A percentile compares a stretch with the other conserved stretches of the same genome.
Conservation (phyloP, 768 basidiomycete species). For the Russula ochroleuca region DNA sequence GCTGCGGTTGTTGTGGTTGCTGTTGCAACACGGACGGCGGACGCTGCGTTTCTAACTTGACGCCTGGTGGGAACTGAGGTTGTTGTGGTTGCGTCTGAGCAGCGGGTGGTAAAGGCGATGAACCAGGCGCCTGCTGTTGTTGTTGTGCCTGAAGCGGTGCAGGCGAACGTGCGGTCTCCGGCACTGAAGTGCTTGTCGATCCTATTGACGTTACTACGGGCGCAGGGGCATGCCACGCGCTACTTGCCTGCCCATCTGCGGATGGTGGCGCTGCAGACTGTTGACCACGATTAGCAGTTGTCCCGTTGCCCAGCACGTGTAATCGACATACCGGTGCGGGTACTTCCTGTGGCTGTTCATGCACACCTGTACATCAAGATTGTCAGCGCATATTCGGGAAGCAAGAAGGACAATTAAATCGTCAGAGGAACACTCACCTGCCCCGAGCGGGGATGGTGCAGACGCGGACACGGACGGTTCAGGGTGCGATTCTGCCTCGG, state of each 20-base stretch:
- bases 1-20: conserved; percentile 43
- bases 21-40: conserved; percentile 28
- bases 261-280: conserved; percentile 9
- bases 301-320: neutral
- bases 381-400: conserved; percentile 8
- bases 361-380: neutral
- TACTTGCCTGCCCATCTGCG: conserved; percentile 16
- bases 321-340: conserved; percentile 11
- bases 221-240: conserved; percentile 21
- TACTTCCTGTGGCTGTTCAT: conserved; percentile 19
- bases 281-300: conserved; percentile 1
- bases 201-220: neutral
- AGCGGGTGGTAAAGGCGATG: conserved; percentile 16
- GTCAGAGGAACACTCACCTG: conserved; percentile 5
- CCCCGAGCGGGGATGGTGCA: conserved; percentile 53
- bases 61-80: conserved; percentile 29
- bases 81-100: conserved; percentile 15
- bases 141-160: conserved; percentile 44
- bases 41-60: conserved; percentile 23
- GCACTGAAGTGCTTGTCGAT: conserved; percentile 22
- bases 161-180: conserved; percentile 42
- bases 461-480: conserved; percentile 43
- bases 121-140: conserved; percentile 25
- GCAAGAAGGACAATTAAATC: neutral
- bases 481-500: conserved; percentile 52